phyloP scores from a whole-genome alignment of 2,329 filamentous ascomycete species.

The Calonectria crousiana region DNA sequence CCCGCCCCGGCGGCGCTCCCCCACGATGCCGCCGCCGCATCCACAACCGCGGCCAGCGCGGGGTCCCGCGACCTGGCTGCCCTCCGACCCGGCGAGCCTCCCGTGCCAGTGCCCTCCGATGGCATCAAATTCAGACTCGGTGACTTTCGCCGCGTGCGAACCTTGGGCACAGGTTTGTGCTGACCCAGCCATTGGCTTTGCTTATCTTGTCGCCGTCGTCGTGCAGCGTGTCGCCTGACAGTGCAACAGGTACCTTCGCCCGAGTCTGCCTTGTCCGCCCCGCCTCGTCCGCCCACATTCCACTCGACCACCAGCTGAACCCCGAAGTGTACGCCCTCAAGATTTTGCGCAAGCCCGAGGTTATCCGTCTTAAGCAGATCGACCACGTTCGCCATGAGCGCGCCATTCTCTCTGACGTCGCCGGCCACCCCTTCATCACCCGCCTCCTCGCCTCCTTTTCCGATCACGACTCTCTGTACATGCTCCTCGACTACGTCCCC shows the following conservation, averaged over 20 bases:
- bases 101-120: slow-evolving; percentile 43
- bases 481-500: slow-evolving; percentile 86
- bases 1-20: slow-evolving; percentile 36
- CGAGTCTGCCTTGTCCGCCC: slow-evolving; percentile 83
- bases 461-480: slow-evolving; percentile 82
- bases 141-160: slow-evolving; percentile 81
- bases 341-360: slow-evolving; percentile 79
- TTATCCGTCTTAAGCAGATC: slow-evolving; percentile 87
- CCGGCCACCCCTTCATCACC: slow-evolving; percentile 87
- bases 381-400: slow-evolving; percentile 90
- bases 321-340: slow-evolving; percentile 81
- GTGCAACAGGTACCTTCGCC: slow-evolving; percentile 77
- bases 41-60: slow-evolving; percentile 27
- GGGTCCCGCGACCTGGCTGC: slow-evolving; percentile 33
- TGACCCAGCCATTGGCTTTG: not conserved
- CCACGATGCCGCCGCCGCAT: slow-evolving; percentile 23
- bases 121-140: slow-evolving; percentile 48
- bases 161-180: slow-evolving; percentile 76
- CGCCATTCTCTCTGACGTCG: slow-evolving; percentile 80
- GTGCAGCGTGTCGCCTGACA: not conserved
- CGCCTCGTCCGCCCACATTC: slow-evolving; percentile 61
- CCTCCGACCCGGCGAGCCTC: slow-evolving; percentile 16
- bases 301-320: slow-evolving; percentile 50
- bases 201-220: not conserved
- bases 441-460: slow-evolving; percentile 83